phyloP scores from a whole-genome alignment of 176 grass and related monocot genomes.

The Oryza glumipatula region DNA sequence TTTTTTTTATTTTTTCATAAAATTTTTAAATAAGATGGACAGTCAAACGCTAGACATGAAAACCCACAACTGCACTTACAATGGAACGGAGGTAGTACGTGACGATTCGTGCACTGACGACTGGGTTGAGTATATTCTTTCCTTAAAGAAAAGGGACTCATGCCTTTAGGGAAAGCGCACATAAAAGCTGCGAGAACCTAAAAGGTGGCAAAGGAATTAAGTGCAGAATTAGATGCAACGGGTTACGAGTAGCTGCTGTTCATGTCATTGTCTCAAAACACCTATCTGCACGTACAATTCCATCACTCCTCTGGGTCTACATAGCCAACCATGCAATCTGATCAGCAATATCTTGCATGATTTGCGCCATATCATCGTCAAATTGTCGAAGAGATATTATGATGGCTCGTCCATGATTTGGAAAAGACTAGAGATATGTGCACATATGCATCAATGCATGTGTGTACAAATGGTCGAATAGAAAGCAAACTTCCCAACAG shows the following conservation, averaged over 20 bases:
- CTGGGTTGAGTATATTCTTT: not conserved
- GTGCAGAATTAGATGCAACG: not conserved
- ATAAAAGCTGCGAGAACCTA: not conserved
- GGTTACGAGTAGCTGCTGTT: not conserved
- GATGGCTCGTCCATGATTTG: not conserved
- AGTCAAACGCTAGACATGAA: too few species aligned
- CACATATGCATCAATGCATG: not conserved
- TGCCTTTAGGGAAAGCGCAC: not conserved
- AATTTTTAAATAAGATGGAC: too few species aligned
- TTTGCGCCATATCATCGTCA: not conserved
- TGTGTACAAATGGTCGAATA: not conserved
- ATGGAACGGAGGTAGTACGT: not conserved
- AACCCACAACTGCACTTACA: too few species aligned
- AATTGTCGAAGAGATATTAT: not conserved
- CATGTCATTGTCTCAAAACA: not conserved
- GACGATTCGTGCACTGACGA: not conserved
- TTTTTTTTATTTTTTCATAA: too few species aligned
- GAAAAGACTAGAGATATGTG: not conserved
- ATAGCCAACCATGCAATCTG: not conserved
- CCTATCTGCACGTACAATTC: not conserved
- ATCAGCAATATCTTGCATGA: conserved; percentile 1
- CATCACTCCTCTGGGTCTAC: not conserved
- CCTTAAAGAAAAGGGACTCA: not conserved
- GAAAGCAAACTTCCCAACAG: not conserved
- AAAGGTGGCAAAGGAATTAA: not conserved